These are phyloP conservation scores for Globisporangium mamillatum DNA, from an alignment of 352 stramenopile genomes.

Conservation along the genomic window DNA sequence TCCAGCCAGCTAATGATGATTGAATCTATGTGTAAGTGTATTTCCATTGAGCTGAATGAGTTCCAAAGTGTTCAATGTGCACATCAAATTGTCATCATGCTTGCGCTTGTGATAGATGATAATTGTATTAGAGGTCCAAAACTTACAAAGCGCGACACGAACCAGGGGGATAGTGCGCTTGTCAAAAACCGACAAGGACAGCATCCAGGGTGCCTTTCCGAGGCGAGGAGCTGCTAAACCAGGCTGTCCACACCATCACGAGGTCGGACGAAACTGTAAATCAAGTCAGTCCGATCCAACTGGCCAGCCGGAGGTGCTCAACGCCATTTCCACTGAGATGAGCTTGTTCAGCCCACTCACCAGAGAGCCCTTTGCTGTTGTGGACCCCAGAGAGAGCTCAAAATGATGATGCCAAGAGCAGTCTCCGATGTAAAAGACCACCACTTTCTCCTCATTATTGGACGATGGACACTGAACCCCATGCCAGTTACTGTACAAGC, in stretches of 20 bases:
- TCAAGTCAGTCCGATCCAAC: background rate
- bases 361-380: too few relatives aligned
- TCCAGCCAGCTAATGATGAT: background rate
- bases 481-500: background rate
- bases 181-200: background rate
- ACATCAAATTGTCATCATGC: background rate
- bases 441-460: background rate
- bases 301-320: too few relatives aligned
- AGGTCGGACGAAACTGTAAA: background rate
- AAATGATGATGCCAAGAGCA: background rate
- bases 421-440: background rate
- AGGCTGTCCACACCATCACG: background rate
- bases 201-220: background rate
- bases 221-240: background rate
- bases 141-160: background rate
- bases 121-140: background rate
- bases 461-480: background rate
- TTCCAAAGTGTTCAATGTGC: background rate
- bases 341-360: too few relatives aligned
- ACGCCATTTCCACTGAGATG: too few relatives aligned
- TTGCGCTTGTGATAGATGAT: too few relatives aligned
- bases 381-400: too few relatives aligned
- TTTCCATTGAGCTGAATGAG: background rate
- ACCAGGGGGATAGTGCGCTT: background rate
- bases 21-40: constrained; percentile 6